Evolutionary conservation across 2,329 filamentous ascomycete genomes (phyloP).

Genomic region (Apiospora rasikravindrae): DNA sequence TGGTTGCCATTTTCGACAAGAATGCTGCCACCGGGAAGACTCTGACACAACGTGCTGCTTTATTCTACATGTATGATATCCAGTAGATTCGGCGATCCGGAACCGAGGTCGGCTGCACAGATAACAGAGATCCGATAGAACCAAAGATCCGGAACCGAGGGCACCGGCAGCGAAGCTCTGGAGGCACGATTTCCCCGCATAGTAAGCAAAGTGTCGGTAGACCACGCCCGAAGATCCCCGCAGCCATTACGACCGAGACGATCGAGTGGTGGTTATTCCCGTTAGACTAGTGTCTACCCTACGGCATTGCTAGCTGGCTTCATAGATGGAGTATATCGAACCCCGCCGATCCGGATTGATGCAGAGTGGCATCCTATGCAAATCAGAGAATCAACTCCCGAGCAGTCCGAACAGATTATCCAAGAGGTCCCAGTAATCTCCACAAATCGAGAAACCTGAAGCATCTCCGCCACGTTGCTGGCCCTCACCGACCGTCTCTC

Average conservation of each 20-base stretch:
- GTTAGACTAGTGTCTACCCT: not conserved
- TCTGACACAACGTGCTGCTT: not conserved
- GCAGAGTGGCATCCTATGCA: not conserved
- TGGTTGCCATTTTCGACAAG: not conserved
- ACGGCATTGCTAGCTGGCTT: not conserved
- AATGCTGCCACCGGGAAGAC: not conserved
- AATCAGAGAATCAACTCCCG: not conserved
- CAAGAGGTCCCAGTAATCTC: not conserved
- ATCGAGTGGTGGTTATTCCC: not conserved
- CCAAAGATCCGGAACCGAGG: not conserved
- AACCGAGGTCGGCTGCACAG: not conserved
- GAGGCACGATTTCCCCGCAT: not conserved
- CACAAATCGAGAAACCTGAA: not conserved
- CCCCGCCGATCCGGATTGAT: not conserved
- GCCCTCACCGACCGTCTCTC: not conserved
- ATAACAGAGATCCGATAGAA: not conserved
- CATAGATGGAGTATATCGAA: not conserved
- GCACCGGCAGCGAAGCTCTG: not conserved
- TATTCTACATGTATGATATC: not conserved
- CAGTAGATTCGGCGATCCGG: not conserved
- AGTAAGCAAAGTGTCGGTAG: not conserved
- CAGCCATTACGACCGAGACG: not conserved
- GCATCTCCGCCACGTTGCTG: not conserved
- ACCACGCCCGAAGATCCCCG: not conserved
- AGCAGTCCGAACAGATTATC: not conserved